Evolutionary conservation across 2,329 filamentous ascomycete genomes (phyloP).

Genomic region (Aspergillus floridensis): DNA sequence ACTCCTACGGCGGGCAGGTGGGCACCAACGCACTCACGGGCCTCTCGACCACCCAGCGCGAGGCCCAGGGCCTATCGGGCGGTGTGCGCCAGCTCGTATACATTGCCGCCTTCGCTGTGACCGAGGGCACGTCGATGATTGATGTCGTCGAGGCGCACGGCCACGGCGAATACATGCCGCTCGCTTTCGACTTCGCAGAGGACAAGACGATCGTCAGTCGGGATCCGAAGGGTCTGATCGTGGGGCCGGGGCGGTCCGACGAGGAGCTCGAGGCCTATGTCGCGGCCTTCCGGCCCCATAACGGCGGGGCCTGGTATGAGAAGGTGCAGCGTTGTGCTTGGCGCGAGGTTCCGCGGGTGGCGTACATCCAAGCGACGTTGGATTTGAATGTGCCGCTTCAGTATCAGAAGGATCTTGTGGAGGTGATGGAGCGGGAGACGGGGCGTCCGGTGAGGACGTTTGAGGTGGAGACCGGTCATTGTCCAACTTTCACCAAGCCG

Average conservation of each 20-base stretch:
- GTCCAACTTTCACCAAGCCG: slow-evolving; percentile 1
- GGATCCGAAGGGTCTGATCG: not conserved
- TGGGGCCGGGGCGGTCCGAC: not conserved
- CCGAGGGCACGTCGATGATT: slow-evolving; percentile 1
- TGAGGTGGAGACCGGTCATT: slow-evolving; percentile 7
- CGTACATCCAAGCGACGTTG: not conserved
- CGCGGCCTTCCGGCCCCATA: slow-evolving; percentile 5
- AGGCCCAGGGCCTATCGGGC: not conserved
- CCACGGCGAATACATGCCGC: not conserved
- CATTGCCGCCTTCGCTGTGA: not conserved
- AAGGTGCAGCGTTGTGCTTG: not conserved
- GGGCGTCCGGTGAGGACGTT: not conserved
- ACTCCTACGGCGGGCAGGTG: slow-evolving; percentile 16
- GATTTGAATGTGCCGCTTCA: slow-evolving; percentile 7
- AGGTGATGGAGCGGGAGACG: not conserved
- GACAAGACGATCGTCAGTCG: slow-evolving; percentile 2
- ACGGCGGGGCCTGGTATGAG: slow-evolving; percentile 8
- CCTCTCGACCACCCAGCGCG: not conserved
- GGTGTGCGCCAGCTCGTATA: not conserved
- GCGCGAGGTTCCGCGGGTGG: slow-evolving; percentile 2
- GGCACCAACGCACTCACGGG: slow-evolving; percentile 5
- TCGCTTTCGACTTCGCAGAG: slow-evolving; percentile 6
- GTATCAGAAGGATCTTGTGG: slow-evolving; percentile 9
- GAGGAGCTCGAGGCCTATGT: slow-evolving; percentile 3
- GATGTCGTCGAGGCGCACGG: slow-evolving; percentile 3